Conservation (phyloP, 75 land plant genomes). For the Pinus taeda region DNA sequence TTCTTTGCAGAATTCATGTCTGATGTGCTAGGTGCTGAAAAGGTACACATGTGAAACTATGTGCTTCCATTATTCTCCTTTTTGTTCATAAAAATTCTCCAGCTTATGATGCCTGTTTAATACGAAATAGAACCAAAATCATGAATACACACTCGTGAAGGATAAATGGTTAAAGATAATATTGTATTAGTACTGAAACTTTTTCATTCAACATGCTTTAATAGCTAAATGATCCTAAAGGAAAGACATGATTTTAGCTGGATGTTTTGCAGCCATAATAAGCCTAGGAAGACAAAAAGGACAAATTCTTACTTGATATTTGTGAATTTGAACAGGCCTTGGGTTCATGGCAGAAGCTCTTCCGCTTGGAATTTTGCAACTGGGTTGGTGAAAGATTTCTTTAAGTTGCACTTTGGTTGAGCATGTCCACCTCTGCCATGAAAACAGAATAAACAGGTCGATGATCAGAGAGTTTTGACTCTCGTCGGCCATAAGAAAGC, state of each 20-base stretch:
- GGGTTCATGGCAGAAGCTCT: slow-evolving; percentile 33
- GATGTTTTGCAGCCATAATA: not conserved
- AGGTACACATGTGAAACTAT: too few relatives aligned
- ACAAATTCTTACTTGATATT: not conserved
- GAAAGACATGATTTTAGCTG: not conserved
- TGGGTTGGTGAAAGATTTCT: slow-evolving; percentile 14
- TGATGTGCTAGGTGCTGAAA: too few relatives aligned
- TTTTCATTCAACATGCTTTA: not conserved
- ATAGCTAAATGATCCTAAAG: not conserved
- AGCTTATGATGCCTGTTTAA: slow-evolving; percentile 1
- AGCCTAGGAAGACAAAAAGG: not conserved
- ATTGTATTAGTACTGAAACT: not conserved
- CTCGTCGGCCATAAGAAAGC: slow-evolving; percentile 41
- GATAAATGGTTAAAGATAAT: not conserved
- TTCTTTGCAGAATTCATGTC: too few relatives aligned
- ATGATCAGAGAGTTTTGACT: slow-evolving; percentile 61
- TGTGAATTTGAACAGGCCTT: slow-evolving; percentile 6
- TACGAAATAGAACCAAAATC: not conserved
- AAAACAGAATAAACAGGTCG: slow-evolving; percentile 58
- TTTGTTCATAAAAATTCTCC: too few relatives aligned
- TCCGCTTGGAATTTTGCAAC: slow-evolving; percentile 21
- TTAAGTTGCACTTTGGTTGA: slow-evolving; percentile 25
- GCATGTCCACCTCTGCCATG: slow-evolving; percentile 33
- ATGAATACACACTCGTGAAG: not conserved
- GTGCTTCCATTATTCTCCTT: too few relatives aligned